Evolutionary conservation across 2,329 filamentous ascomycete genomes (phyloP).

Genomic region (Davidsoniella australis): DNA sequence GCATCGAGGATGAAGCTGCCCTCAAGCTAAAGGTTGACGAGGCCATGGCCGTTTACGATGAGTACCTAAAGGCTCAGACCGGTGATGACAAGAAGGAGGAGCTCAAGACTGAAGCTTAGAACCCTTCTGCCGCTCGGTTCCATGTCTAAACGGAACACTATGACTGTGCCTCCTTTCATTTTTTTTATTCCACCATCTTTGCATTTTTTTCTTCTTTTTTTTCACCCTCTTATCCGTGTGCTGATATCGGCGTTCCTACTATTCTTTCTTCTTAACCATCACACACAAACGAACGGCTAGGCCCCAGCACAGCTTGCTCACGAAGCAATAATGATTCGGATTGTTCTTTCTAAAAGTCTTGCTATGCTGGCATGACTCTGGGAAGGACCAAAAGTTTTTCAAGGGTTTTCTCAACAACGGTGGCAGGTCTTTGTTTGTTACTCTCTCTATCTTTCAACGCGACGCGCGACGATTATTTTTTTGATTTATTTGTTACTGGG

Average conservation of each 20-base stretch:
- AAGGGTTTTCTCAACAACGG: constrained; percentile 7
- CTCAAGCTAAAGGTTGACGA: constrained; percentile 94
- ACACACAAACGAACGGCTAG: constrained; percentile 6
- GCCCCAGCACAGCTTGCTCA: constrained; percentile 5
- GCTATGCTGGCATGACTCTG: background rate
- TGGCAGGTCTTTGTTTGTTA: constrained; percentile 11
- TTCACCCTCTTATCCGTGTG: constrained; percentile 1
- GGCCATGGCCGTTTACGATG: constrained; percentile 91
- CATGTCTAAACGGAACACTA: background rate
- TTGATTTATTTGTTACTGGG: constrained; percentile 5
- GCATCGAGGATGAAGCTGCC: constrained; percentile 75
- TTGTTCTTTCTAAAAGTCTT: constrained; percentile 3
- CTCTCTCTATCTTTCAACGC: constrained; percentile 5
- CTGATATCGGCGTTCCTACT: constrained; percentile 4
- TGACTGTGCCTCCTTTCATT: background rate
- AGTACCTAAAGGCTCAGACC: constrained; percentile 83
- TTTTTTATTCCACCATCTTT: background rate
- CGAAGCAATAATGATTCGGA: constrained; percentile 8
- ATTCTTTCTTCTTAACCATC: background rate
- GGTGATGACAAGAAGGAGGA: constrained; percentile 32
- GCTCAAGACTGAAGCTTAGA: constrained; percentile 26
- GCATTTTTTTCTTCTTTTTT: constrained; percentile 1
- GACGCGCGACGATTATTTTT: background rate
- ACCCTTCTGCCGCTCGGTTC: constrained; percentile 2
- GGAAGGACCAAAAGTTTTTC: constrained; percentile 9